Conservation (phyloP, 768 basidiomycete species). For the Suillus clintonianus region DNA sequence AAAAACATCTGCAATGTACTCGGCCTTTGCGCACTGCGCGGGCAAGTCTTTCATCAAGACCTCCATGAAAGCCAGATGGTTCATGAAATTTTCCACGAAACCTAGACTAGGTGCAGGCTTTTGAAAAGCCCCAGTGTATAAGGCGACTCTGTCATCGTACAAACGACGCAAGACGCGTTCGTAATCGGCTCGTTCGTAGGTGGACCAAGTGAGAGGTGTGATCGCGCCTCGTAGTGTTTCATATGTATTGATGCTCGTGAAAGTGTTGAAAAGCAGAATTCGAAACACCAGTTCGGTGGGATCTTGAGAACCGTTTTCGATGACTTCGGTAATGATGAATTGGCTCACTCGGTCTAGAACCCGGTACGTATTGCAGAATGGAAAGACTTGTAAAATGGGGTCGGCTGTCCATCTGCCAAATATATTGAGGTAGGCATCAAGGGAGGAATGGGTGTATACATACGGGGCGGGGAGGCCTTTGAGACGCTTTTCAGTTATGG, state of each 20-base stretch:
- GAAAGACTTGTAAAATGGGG: constrained; percentile 50
- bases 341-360: constrained; percentile 72
- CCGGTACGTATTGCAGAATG: constrained; percentile 77
- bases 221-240: constrained; percentile 54
- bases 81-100: constrained; percentile 47
- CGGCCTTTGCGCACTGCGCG: constrained; percentile 45
- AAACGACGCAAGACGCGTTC: constrained; percentile 49
- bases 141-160: constrained; percentile 36
- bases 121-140: constrained; percentile 75
- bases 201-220: constrained; percentile 61
- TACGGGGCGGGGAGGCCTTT: constrained; percentile 53
- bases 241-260: constrained; percentile 75
- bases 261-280: constrained; percentile 68
- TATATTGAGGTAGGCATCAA: background rate
- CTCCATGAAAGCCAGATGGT: constrained; percentile 65
- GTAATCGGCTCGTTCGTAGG: constrained; percentile 56
- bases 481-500: constrained; percentile 56
- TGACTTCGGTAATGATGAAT: constrained; percentile 67
- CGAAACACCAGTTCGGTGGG: constrained; percentile 70
- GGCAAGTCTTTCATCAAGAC: constrained; percentile 62
- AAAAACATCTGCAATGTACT: constrained; percentile 64
- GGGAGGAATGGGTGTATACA: constrained; percentile 23
- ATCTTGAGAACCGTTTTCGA: constrained; percentile 64
- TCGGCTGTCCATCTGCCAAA: constrained; percentile 69
- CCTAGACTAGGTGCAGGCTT: constrained; percentile 67